phyloP scores from a whole-genome alignment of 1,284 basidiomycete genomes.

The Rhodotorula sp. region DNA sequence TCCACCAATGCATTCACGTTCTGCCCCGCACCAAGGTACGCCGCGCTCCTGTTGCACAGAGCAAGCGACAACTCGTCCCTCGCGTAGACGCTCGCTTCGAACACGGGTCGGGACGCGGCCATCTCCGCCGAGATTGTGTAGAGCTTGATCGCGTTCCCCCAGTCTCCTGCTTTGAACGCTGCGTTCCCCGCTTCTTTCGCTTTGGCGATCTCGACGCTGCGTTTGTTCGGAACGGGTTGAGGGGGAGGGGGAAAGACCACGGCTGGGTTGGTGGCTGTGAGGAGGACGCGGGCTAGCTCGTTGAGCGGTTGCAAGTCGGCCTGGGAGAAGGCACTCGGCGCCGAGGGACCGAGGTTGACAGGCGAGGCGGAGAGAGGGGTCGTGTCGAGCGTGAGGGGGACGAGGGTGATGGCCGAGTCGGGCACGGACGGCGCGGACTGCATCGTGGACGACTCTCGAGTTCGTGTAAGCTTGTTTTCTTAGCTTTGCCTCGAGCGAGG shows the following conservation, averaged over 20 bases:
- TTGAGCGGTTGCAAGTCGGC: slow-evolving; percentile 30
- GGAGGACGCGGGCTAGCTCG: slow-evolving; percentile 33
- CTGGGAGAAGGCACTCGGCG: slow-evolving; percentile 5
- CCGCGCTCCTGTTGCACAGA: slow-evolving; percentile 86
- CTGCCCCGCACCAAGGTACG: slow-evolving; percentile 73
- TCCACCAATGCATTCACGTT: slow-evolving; percentile 81
- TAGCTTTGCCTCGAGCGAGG: too few species aligned
- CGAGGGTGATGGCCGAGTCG: slow-evolving; percentile 22
- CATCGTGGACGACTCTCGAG: not conserved
- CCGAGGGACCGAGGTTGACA: slow-evolving; percentile 9
- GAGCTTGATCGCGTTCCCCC: slow-evolving; percentile 70
- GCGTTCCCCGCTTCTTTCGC: slow-evolving; percentile 91
- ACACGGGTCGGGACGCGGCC: slow-evolving; percentile 79
- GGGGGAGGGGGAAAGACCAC: slow-evolving; percentile 58
- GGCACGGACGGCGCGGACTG: slow-evolving; percentile 3
- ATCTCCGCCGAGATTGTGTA: slow-evolving; percentile 82
- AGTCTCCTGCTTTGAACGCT: slow-evolving; percentile 71
- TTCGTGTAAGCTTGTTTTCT: not conserved
- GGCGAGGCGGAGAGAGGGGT: slow-evolving; percentile 16
- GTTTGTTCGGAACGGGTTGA: slow-evolving; percentile 72
- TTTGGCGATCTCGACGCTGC: slow-evolving; percentile 67
- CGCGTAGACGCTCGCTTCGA: slow-evolving; percentile 78
- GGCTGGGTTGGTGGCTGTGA: slow-evolving; percentile 34
- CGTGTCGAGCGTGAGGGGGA: slow-evolving; percentile 29
- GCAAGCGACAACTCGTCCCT: slow-evolving; percentile 86